Base-by-base conservation (phyloP, 805 yeast species). In the Pichia eremophila region DNA sequence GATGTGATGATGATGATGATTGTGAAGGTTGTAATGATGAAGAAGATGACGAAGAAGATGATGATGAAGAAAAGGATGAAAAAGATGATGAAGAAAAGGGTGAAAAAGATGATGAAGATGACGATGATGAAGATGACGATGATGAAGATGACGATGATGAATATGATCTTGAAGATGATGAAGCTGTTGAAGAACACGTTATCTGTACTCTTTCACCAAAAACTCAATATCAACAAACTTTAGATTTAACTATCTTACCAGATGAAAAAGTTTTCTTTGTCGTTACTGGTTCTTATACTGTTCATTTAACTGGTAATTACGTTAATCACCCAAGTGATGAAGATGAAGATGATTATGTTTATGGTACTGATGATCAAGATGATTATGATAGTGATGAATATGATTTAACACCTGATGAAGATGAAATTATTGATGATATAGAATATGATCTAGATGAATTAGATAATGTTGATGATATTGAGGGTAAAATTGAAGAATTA, bases 191-290 rank as follows among this genome's bases (percentile, higher is more conserved):
- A 66, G 95, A 87, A 69, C 83, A 73, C 60, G 84, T 89, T 51
- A 71, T 93, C 52, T 85, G 95, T 71, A 93, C 99, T 47, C 76
- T 93, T 54, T 81, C 95, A 47, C 98, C 99, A 68, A 75, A 81
- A 62, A 63, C 75, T 46, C 87, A 81, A 66, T 84, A 66, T 69
- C 99, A 93, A 75, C 98, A 91, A 75, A 73, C 95, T 48, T 66
- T 93, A 48, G 97, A 93, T 63, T 71, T 93, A 55, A 86, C 95
- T 61, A 84, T 93, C 62, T 77, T 83, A 47, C 95, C 98, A 61
- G 91, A 82, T 61, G 99, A 93, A 72, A 95, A 90, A 63, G 88
- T 93, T 52, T 81, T 75, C 73, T 93, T 93, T 63, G 95, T 88
- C 62, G 97, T 86, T 49, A 85, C 96, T 52, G 99, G 99, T 63